Conservation (phyloP, 345 rosid species). For the Aquilaria malaccensis region DNA sequence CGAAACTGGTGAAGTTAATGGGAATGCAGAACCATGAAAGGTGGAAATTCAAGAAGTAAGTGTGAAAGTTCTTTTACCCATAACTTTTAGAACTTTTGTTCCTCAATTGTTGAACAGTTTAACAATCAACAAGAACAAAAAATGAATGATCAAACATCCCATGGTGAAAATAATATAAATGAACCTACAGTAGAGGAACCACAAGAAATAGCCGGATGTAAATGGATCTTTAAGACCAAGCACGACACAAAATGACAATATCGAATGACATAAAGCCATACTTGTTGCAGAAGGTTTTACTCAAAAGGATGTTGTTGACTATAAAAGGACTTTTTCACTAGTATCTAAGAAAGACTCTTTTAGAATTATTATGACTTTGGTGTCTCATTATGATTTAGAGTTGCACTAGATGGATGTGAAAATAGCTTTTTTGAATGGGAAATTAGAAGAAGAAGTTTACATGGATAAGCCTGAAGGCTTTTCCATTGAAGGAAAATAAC, state of each 20-base stretch:
- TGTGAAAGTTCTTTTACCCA: background rate
- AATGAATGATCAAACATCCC: background rate
- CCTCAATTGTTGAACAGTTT: background rate
- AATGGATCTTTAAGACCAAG: background rate
- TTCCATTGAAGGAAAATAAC: too few relatives aligned
- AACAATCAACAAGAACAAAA: background rate
- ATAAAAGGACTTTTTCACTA: background rate
- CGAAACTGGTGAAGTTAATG: conserved; percentile 5
- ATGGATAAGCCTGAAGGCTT: too few relatives aligned
- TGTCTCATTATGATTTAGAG: background rate
- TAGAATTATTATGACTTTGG: background rate
- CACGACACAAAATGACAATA: background rate
- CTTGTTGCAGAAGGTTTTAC: background rate
- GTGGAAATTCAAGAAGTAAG: conserved; percentile 7
- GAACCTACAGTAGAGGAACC: background rate
- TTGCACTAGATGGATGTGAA: background rate
- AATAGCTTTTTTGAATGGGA: too few relatives aligned
- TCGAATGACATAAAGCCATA: conserved; percentile 5
- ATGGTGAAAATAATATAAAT: background rate
- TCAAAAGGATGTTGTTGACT: background rate
- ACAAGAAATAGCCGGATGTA: background rate
- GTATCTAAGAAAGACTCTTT: background rate
- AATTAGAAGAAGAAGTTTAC: too few relatives aligned
- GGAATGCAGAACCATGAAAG: background rate
- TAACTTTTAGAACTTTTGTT: background rate